A percentile compares a stretch with the other conserved stretches of the same genome.
Conservation (phyloP, 257 asterid genomes). For the Rhazya stricta region DNA sequence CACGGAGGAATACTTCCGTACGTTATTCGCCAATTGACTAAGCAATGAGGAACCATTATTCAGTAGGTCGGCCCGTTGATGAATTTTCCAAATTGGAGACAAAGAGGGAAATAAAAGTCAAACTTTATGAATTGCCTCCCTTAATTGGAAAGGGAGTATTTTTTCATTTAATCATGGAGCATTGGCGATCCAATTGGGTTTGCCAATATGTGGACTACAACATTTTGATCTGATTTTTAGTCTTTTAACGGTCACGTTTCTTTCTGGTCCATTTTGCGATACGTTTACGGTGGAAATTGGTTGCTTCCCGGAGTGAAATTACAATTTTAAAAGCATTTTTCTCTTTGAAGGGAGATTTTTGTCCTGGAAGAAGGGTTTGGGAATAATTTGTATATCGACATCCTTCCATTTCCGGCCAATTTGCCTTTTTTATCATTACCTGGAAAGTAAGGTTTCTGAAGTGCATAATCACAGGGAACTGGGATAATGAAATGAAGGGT, state of each 20-base stretch:
- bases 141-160: conserved; percentile 28
- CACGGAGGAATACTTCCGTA: conserved; percentile 89
- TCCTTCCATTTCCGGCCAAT: background rate
- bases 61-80: conserved; percentile 5
- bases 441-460: too few relatives aligned
- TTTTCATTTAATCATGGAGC: conserved; percentile 1
- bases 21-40: conserved; percentile 65
- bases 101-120: conserved; percentile 29
- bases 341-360: background rate
- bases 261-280: background rate
- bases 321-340: background rate
- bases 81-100: conserved; percentile 20
- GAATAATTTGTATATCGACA: background rate
- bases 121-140: conserved; percentile 16
- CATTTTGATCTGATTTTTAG: conserved; percentile 2
- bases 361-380: background rate
- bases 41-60: conserved; percentile 32
- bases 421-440: background rate
- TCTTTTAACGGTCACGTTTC: background rate
- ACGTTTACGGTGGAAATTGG: background rate
- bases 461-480: too few relatives aligned
- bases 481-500: too few relatives aligned
- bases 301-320: background rate
- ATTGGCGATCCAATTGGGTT: background rate
- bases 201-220: background rate